These are phyloP conservation scores for Lodderomyces oxycetoniae DNA, from an alignment of 1,139 yeast species.

Conservation along the genomic window DNA sequence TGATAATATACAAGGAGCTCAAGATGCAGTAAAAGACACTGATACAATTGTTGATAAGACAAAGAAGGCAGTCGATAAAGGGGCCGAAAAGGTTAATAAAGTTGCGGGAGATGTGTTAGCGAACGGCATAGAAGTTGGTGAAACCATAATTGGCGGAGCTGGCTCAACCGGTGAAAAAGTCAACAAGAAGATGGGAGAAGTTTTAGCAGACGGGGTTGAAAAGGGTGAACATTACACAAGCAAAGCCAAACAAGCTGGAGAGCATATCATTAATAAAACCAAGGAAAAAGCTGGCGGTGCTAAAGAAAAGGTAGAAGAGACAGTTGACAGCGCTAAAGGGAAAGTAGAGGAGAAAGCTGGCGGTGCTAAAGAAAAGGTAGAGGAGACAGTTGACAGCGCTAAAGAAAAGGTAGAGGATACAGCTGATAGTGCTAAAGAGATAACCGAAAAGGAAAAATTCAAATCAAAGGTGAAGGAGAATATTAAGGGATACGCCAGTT, in stretches of 20 bases:
- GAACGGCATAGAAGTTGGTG: slow-evolving; percentile 23
- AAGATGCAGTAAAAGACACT: slow-evolving; percentile 17
- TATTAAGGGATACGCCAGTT: slow-evolving; percentile 31
- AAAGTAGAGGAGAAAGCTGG: slow-evolving; percentile 9
- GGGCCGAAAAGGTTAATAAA: slow-evolving; percentile 18
- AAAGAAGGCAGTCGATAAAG: slow-evolving; percentile 8
- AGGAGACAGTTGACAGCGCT: no score
- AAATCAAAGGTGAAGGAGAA: slow-evolving; percentile 20
- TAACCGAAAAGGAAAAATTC: no score
- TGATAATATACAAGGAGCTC: slow-evolving; percentile 23
- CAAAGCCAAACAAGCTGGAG: slow-evolving; percentile 14
- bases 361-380: background rate
- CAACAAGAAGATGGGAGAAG: slow-evolving; percentile 24
- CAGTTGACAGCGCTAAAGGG: no score
- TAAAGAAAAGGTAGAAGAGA: background rate
- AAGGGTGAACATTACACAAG: slow-evolving; percentile 11
- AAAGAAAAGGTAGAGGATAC: slow-evolving; percentile 12
- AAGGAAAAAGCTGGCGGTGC: slow-evolving; percentile 4
- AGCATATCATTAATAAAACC: slow-evolving; percentile 22
- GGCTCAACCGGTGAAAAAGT: slow-evolving; percentile 15
- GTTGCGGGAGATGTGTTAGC: slow-evolving; percentile 27
- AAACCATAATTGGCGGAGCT: slow-evolving; percentile 16
- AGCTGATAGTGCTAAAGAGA: background rate
- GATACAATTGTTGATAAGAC: slow-evolving; percentile 13
- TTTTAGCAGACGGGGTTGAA: slow-evolving; percentile 26